Percentiles rank a stretch among this genome's conserved stretches.
These are phyloP conservation scores for Trifolium pratense DNA, from an alignment of 306 rosid species.

Conservation along the genomic window DNA sequence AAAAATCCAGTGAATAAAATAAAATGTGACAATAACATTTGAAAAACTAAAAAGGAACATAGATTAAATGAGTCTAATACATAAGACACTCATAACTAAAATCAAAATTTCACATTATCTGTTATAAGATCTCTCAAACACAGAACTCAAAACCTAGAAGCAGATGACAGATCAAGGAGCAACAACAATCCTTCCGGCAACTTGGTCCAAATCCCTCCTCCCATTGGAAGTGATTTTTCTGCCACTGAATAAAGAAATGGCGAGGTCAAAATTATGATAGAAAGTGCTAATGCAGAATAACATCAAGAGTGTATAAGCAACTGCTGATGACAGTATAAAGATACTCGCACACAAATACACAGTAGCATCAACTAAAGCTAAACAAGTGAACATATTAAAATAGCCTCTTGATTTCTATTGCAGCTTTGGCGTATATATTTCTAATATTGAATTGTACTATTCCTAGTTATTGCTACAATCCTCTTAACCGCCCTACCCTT, in stretches of 20 bases:
- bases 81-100: slow-evolving; percentile 23
- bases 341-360: neutral
- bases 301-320: neutral
- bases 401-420: neutral
- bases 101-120: slow-evolving; percentile 43
- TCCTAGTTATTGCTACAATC: neutral
- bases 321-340: neutral
- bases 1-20: slow-evolving; percentile 9
- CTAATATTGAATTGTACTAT: too few species aligned
- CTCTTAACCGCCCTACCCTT: neutral
- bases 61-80: slow-evolving; percentile 32
- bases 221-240: slow-evolving; percentile 52
- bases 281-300: neutral
- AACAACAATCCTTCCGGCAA: slow-evolving; percentile 45
- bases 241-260: slow-evolving; percentile 38
- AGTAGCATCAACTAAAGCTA: neutral
- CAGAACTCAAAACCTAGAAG: slow-evolving; percentile 24
- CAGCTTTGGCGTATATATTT: neutral
- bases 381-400: neutral
- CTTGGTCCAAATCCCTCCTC: slow-evolving; percentile 50
- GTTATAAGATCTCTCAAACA: slow-evolving; percentile 22
- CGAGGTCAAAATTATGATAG: neutral
- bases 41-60: slow-evolving; percentile 6
- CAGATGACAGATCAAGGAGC: slow-evolving; percentile 42
- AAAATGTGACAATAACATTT: slow-evolving; percentile 7